Conservation (phyloP, 148 eudicot species). For the Silene latifolia region DNA sequence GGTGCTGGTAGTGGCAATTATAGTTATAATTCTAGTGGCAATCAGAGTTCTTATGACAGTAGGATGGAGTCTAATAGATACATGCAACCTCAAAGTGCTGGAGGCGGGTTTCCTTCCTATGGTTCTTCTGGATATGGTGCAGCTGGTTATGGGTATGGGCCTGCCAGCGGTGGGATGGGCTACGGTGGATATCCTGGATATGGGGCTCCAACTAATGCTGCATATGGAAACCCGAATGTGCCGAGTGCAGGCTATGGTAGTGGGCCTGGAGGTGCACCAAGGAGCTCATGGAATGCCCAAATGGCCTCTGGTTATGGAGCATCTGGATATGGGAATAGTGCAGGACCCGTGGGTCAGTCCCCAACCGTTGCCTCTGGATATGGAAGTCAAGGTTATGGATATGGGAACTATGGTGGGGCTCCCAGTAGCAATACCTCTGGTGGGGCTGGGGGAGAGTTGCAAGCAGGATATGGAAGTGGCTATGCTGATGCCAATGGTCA, state of each 20-base stretch:
- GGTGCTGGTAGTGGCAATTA: constrained; percentile 50
- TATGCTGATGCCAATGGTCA: constrained; percentile 74
- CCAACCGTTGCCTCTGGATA: constrained; percentile 61
- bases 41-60: constrained; percentile 58
- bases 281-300: constrained; percentile 72
- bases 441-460: constrained; percentile 40
- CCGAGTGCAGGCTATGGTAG: constrained; percentile 59
- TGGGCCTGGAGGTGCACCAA: constrained; percentile 52
- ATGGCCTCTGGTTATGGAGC: constrained; percentile 70
- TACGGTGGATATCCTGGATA: constrained; percentile 71
- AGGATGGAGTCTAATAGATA: constrained; percentile 75
- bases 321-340: constrained; percentile 57
- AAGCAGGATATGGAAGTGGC: constrained; percentile 69
- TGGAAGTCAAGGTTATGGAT: constrained; percentile 79
- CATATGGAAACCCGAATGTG: constrained; percentile 71
- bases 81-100: constrained; percentile 67
- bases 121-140: constrained; percentile 70
- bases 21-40: constrained; percentile 71
- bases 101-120: constrained; percentile 65
- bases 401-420: constrained; percentile 66
- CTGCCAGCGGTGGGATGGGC: constrained; percentile 65
- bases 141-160: constrained; percentile 80
- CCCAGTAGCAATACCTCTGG: constrained; percentile 46
- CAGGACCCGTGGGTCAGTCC: constrained; percentile 58
- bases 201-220: constrained; percentile 59